phyloP scores from a whole-genome alignment of 2,329 filamentous ascomycete genomes.

The Celoporthe dispersa region DNA sequence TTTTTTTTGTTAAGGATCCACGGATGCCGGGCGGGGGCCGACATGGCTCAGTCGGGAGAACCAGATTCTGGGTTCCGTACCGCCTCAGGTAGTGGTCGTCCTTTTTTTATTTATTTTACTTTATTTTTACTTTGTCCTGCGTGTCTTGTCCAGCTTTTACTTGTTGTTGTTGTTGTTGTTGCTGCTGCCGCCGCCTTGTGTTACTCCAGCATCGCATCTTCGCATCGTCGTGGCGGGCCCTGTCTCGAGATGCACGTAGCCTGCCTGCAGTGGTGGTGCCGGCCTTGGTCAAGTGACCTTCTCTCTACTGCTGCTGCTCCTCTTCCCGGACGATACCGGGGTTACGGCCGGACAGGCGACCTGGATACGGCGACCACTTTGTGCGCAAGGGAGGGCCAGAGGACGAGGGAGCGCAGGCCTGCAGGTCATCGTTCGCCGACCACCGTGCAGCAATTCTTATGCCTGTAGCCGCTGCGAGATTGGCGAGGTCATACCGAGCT shows the following conservation, averaged over 20 bases:
- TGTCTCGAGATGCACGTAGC: slow-evolving; percentile 23
- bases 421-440: slow-evolving; percentile 21
- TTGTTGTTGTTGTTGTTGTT: neutral
- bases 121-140: too few relatives aligned
- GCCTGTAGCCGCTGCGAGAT: slow-evolving; percentile 40
- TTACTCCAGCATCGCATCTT: slow-evolving; percentile 3
- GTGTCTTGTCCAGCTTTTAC: too few relatives aligned
- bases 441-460: slow-evolving; percentile 18
- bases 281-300: slow-evolving; percentile 23
- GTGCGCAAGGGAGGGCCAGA: neutral
- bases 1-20: slow-evolving; percentile 2
- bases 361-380: neutral
- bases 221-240: neutral
- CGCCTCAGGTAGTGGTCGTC: slow-evolving; percentile 4
- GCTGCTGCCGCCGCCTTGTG: slow-evolving; percentile 13
- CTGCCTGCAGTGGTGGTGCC: slow-evolving; percentile 7
- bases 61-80: slow-evolving; percentile 21
- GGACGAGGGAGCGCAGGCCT: neutral
- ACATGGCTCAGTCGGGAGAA: slow-evolving; percentile 28
- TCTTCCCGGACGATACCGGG: neutral
- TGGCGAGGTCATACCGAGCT: slow-evolving; percentile 41
- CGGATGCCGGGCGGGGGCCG: slow-evolving; percentile 28
- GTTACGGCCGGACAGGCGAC: slow-evolving; percentile 20
- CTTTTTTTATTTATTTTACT: neutral
- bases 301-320: neutral